A percentile compares a stretch with the other conserved stretches of the same genome.
phyloP scores from a whole-genome alignment of 23 red algal species.

The Gracilaria gracilis region DNA sequence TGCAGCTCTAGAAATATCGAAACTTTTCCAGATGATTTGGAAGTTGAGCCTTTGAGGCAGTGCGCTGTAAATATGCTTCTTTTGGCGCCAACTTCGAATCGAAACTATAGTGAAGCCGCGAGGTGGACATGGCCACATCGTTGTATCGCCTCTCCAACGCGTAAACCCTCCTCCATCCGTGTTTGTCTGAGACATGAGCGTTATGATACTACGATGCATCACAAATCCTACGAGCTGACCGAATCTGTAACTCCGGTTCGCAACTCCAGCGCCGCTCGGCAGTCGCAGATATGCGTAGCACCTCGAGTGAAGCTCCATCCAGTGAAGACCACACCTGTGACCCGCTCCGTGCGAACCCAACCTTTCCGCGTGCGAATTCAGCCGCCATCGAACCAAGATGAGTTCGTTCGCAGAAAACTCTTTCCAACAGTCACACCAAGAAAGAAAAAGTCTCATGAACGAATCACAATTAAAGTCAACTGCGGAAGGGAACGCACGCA shows the following conservation, averaged over 20 bases:
- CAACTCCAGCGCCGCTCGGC: neutral
- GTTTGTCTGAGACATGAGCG: neutral
- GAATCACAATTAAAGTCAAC: neutral
- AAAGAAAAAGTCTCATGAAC: constrained; percentile 14
- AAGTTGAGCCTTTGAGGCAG: neutral
- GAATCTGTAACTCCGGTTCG: constrained; percentile 19
- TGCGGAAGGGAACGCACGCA: constrained; percentile 43
- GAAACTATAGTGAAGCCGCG: neutral
- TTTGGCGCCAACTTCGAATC: constrained; percentile 44
- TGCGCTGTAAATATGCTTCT: neutral
- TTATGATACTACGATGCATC: constrained; percentile 2
- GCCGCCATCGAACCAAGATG: constrained; percentile 6
- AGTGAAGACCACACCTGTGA: constrained; percentile 22
- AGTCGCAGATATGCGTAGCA: constrained; percentile 3
- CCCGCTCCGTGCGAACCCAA: neutral
- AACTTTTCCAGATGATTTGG: neutral
- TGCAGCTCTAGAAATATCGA: neutral
- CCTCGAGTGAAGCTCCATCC: constrained; percentile 35
- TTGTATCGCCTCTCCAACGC: neutral
- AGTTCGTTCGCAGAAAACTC: constrained; percentile 4
- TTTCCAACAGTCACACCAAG: constrained; percentile 3
- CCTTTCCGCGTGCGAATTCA: constrained; percentile 30
- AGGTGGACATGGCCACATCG: neutral
- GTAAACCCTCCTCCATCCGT: neutral
- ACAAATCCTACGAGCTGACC: neutral